Percentiles rank a stretch among this genome's conserved stretches.
Evolutionary conservation across 2,329 filamentous ascomycete species (phyloP).

Genomic region (Trichoderma guizhouense): DNA sequence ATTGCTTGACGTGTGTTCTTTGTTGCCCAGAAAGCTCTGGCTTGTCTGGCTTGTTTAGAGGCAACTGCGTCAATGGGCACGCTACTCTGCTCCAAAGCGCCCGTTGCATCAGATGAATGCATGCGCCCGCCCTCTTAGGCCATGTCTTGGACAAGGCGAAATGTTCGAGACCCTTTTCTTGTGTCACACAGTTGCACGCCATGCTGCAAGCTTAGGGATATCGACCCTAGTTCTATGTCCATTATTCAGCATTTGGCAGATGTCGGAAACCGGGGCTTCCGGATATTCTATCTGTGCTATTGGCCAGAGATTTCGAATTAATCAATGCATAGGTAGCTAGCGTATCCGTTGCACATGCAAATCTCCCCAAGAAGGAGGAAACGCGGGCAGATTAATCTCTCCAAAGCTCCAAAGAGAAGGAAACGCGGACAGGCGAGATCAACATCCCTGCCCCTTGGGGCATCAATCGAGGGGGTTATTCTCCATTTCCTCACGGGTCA

Average conservation of each 20-base stretch:
- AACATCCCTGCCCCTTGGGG: not conserved
- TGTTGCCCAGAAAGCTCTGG: not conserved
- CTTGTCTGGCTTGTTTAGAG: not conserved
- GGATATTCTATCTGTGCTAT: not conserved
- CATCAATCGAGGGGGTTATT: not conserved
- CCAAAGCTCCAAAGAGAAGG: not conserved
- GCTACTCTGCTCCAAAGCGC: not conserved
- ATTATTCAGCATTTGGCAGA: not conserved
- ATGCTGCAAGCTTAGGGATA: not conserved
- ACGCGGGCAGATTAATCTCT: not conserved
- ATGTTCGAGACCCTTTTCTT: slow-evolving; percentile 8
- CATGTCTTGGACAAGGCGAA: not conserved
- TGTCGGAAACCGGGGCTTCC: slow-evolving; percentile 1
- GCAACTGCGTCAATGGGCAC: not conserved
- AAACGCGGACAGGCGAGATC: not conserved
- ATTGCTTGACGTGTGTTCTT: not conserved
- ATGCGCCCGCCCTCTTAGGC: not conserved
- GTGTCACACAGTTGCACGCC: not conserved
- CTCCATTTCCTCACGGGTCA: not conserved
- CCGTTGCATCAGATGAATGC: not conserved
- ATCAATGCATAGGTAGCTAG: not conserved
- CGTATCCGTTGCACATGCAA: not conserved
- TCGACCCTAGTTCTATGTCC: not conserved
- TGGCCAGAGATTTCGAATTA: not conserved
- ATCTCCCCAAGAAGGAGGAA: not conserved